Base-by-base conservation (phyloP, 345 rosid species). In the Chamaenerion angustifolium region DNA sequence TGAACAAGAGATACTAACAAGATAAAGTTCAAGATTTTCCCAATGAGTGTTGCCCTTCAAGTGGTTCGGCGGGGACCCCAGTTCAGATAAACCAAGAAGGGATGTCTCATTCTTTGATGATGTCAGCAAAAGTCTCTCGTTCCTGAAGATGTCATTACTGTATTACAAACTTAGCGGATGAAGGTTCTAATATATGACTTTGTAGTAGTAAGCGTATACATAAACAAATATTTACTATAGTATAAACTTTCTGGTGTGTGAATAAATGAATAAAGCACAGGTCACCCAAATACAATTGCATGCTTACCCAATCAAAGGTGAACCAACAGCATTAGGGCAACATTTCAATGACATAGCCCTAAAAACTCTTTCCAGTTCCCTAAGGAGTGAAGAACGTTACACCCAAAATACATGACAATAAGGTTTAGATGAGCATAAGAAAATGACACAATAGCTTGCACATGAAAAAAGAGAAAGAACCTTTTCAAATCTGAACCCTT, bases 1-100 rank as follows among this genome's bases (percentile, higher is more conserved):
- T n/a, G 42, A 16, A 12, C 16, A 49, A 25, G n/a, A 44, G 47
- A 73, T 66, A 84, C 82, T 43, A 41, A 92, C 98, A 71, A 92
- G 78, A 78, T 87, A 92, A 64, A 65, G 76, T 67, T 87, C 96
- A 40, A 92, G 95, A 65, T 72, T 76, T 68, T 82, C 96, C 98
- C 98, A 87, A 43, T 72, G 81, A 73, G 63, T 64, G 60, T 67
- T 74, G 55, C 75, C 69, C 60, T 58, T 75, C 48, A 69, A 45
- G 53, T 78, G 71, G 13, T 67, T 76, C 72, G 49, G 45, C 31
- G 65, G 45, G 58, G 49, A 60, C 55, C 46, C 74, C 47, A 64
- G 58, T 54, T 74, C 94, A 65, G 80, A 77, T 31, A 83, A 78
- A 74, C 70, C 64, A 51, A 58, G 71, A 53, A 66, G 48, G 51